These are phyloP conservation scores for Diaporthe aspalathi DNA, from an alignment of 2,329 filamentous ascomycete genomes.

Conservation along the genomic window DNA sequence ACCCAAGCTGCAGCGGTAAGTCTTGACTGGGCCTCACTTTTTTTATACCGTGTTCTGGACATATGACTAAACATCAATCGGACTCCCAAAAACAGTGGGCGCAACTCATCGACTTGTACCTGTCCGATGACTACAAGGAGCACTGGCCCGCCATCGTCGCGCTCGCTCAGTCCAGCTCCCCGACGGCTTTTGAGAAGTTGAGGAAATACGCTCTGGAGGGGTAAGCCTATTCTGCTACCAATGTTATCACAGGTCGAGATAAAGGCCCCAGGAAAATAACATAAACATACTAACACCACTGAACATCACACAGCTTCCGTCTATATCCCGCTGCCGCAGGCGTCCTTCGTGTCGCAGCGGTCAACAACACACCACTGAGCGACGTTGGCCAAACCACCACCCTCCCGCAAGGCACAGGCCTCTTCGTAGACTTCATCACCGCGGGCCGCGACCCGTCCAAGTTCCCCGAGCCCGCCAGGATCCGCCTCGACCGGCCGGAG, in stretches of 20 bases:
- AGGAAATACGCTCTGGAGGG: neutral
- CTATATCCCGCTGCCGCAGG: neutral
- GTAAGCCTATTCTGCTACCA: neutral
- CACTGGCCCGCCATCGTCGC: conserved; percentile 5
- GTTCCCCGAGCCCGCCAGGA: neutral
- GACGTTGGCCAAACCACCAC: neutral
- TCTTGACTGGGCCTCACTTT: too few species aligned
- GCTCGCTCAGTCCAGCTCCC: neutral
- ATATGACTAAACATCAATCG: neutral
- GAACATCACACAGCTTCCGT: neutral
- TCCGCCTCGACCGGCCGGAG: conserved; percentile 3
- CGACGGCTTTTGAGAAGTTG: conserved; percentile 3
- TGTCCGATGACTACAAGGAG: neutral
- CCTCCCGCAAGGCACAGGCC: neutral
- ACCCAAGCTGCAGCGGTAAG: conserved; percentile 4
- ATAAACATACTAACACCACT: neutral
- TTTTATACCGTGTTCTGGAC: neutral
- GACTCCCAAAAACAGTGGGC: neutral
- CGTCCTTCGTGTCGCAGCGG: neutral
- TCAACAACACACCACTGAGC: neutral
- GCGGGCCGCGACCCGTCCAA: neutral
- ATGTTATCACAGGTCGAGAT: neutral
- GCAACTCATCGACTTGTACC: conserved; percentile 1
- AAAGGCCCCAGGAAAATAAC: too few species aligned
- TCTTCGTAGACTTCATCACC: neutral